Percentiles rank a stretch among this genome's conserved stretches.
These are phyloP conservation scores for Alternaria brassicae DNA, from an alignment of 2,329 filamentous ascomycete species.

Conservation along the genomic window DNA sequence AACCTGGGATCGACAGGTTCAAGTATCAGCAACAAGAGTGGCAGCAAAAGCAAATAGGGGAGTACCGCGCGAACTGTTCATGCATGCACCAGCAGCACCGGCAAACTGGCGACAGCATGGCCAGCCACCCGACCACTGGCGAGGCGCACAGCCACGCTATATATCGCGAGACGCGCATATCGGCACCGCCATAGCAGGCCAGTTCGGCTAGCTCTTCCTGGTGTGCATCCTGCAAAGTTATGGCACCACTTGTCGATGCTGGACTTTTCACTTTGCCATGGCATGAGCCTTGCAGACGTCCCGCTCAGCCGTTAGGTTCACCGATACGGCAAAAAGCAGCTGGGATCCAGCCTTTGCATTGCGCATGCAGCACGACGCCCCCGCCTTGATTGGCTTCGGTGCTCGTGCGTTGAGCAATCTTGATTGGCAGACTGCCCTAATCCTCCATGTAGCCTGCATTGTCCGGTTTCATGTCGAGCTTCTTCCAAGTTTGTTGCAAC, in stretches of 20 bases:
- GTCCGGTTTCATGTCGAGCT: constrained; percentile 41
- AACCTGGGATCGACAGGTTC: neutral
- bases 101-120: neutral
- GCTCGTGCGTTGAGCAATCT: constrained; percentile 11
- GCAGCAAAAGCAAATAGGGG: neutral
- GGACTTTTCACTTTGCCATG: constrained; percentile 16
- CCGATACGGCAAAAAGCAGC: constrained; percentile 34
- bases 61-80: constrained; percentile 2
- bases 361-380: constrained; percentile 29
- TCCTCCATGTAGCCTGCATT: constrained; percentile 25
- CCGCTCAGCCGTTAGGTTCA: constrained; percentile 37
- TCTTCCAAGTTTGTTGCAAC: constrained; percentile 49
- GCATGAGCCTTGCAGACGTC: constrained; percentile 16
- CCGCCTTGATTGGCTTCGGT: constrained; percentile 32
- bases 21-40: neutral
- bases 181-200: constrained; percentile 9
- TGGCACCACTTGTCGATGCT: constrained; percentile 8
- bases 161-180: constrained; percentile 1
- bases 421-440: constrained; percentile 39
- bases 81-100: neutral
- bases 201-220: neutral
- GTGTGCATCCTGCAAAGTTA: constrained; percentile 17
- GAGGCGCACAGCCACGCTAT: constrained; percentile 2
- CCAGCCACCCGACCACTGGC: neutral
- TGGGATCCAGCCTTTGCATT: constrained; percentile 31